Conservation (phyloP, 1,284 basidiomycete species). For the Abortiporus biennis region DNA sequence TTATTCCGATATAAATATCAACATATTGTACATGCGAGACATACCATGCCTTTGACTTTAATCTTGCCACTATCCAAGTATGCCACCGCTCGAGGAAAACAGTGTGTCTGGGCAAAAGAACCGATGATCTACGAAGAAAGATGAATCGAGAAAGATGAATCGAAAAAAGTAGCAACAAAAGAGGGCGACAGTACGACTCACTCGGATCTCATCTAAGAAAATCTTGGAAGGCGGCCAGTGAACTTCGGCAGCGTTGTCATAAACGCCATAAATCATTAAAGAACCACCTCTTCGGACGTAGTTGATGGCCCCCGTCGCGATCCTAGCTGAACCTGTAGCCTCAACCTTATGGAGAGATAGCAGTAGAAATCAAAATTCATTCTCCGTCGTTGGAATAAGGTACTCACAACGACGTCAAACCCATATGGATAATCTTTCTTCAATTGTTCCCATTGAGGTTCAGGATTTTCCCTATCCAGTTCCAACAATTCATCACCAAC, state of each 20-base stretch:
- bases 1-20: neutral
- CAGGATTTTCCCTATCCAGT: conserved; percentile 70
- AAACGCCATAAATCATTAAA: conserved; percentile 72
- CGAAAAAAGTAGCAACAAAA: neutral
- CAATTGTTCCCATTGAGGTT: conserved; percentile 73
- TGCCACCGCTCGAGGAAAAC: conserved; percentile 85
- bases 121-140: conserved; percentile 62
- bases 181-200: conserved; percentile 22
- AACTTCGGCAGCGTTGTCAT: conserved; percentile 67
- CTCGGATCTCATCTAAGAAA: conserved; percentile 80
- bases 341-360: too few species aligned
- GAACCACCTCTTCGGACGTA: conserved; percentile 79
- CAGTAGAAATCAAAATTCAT: too few species aligned
- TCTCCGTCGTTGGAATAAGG: too few species aligned
- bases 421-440: conserved; percentile 79
- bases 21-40: neutral
- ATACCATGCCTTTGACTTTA: conserved; percentile 76
- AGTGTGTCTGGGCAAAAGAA: conserved; percentile 80
- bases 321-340: conserved; percentile 77
- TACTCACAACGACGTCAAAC: conserved; percentile 79
- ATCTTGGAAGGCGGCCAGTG: conserved; percentile 84
- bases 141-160: neutral
- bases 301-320: conserved; percentile 78
- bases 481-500: conserved; percentile 82
- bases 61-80: conserved; percentile 84